Evolutionary conservation across 257 asterid genomes (phyloP), one percentile per base, ranked within the genome.

Genomic region (Penstemon newberryi): DNA sequence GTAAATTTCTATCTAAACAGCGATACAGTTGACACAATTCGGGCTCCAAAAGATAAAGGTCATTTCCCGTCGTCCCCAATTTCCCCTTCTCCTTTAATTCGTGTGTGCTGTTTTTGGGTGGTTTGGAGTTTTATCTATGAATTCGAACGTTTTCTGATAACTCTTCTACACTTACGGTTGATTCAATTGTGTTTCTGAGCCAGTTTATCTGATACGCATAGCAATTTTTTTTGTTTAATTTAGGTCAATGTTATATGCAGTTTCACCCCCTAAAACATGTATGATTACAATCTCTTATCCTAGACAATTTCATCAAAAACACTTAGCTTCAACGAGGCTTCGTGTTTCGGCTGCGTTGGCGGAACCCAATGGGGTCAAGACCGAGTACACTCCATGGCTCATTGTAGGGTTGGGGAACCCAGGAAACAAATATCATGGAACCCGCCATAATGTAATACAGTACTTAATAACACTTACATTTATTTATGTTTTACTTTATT

Each of bases 381-480:
- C 73, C 43, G 99, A 94, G 81, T 94, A 83, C 80, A 94, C 99
- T 54, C 97, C 97, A 1, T 94, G 97, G 99, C 81, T 94, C 65
- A 83, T 94, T 82, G 97, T 85, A n/a, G 99, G 97, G 18, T 85
- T 94, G 73, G 99, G 99, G n/a, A 91, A 94, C 72, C 99, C 97
- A 0, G 99, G 97, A 43, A 87, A 83, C 83, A 91, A 86, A 77
- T 94, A 89, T 76, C 87, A 91, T n/a, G 99, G 97, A 60, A 91
- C 99, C 4, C 96, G 97, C 11, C 99, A 94, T 82, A 94, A 91
- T 80, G 99, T 91, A 90, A 57, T 37, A 12, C 55, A 43, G 43
- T 49, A 60, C 55, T 53, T 60, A 56, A 61, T 45, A 37, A 7
- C 46, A 46, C 55, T 70, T 63, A 37, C 41, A 60, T 62, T 70